Base-by-base conservation (phyloP, 1,284 basidiomycete species). In the Xanthoconium separans region DNA sequence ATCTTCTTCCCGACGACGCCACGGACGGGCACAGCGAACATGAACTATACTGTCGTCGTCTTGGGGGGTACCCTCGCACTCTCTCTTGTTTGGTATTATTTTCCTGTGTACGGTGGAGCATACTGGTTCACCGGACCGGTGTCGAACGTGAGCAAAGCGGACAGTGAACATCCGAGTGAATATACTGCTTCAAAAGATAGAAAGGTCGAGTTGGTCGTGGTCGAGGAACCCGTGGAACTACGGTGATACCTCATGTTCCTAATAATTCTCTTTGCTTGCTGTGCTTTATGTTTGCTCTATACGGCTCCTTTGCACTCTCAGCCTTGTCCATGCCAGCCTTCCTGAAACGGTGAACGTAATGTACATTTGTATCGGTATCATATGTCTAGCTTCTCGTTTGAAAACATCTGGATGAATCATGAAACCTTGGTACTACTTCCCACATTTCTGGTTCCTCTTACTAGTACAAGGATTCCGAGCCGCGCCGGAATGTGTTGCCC, bases 1-100 rank as follows among this genome's bases (percentile, higher is more conserved):
- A 83, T 87, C 72, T 69, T 85, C 45, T 88, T 89, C 73, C 87
- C 87, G 0, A 69, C 77, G 2, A 76, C 73, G 12, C 78, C 83
- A 4, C 65, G 71, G 9, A 73, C 81, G 6, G 65, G 56, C 27
- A 76, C 74, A 2, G 50, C 63, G 16, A 70, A 75, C 56, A 89
- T 89, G 87, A 89, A 89, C 68, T 89, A 89, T 61, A 79, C 80
- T 0, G 73, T 83, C 42, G 82, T 84, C 33, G 84, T 88, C 9
- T 68, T 83, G 6, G 80, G 77, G 18, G 83, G 83, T 7, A 76
- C 80, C 11, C 66, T 88, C 46, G 44, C 74, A 2, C 71, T 85
- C 20, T 83, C 83, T 5, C 58, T 87, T 22, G 46, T 77, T 1
- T 87, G 82, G 75, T 89, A 83, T 63, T 87, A 83, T 65, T 75